These are phyloP conservation scores for Mortierella antarctica DNA, from an alignment of 192 early-diverging fungal species.

Conservation along the genomic window DNA sequence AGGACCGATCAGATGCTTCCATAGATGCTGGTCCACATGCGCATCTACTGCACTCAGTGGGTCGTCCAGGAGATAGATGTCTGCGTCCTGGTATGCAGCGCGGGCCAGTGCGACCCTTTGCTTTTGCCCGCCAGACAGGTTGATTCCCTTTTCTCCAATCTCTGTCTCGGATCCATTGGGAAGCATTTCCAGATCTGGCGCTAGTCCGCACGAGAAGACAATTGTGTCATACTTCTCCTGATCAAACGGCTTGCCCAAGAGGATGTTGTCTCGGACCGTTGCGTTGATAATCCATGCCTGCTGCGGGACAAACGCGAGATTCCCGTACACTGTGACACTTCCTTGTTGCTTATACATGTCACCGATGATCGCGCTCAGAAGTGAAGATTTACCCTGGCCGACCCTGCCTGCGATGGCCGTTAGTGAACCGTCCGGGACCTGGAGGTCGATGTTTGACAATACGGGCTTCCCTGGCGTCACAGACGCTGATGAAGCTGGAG, in stretches of 20 bases:
- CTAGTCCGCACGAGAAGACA: constrained; percentile 83
- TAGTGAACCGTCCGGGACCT: constrained; percentile 28
- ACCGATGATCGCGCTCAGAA: constrained; percentile 70
- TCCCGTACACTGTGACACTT: constrained; percentile 67
- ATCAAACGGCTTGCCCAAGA: constrained; percentile 85
- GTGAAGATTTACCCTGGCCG: constrained; percentile 67
- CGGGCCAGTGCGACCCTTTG: constrained; percentile 70
- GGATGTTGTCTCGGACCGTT: constrained; percentile 88
- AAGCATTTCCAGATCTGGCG: constrained; percentile 85
- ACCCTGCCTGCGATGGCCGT: constrained; percentile 23
- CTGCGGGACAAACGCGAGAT: constrained; percentile 70
- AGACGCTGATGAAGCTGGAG: not conserved
- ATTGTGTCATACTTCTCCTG: constrained; percentile 77
- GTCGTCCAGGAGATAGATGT: constrained; percentile 66
- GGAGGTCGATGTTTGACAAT: constrained; percentile 48
- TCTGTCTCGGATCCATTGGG: constrained; percentile 89
- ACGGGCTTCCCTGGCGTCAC: not conserved
- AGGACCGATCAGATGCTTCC: constrained; percentile 87
- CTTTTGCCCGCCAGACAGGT: constrained; percentile 93
- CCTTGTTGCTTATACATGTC: constrained; percentile 83
- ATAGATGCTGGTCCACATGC: constrained; percentile 75
- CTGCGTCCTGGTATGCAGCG: constrained; percentile 91
- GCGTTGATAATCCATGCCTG: constrained; percentile 96
- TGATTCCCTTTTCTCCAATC: constrained; percentile 91
- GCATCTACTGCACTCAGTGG: constrained; percentile 71